phyloP scores from a whole-genome alignment of 1,284 basidiomycete species.

The Abortiporus biennis region DNA sequence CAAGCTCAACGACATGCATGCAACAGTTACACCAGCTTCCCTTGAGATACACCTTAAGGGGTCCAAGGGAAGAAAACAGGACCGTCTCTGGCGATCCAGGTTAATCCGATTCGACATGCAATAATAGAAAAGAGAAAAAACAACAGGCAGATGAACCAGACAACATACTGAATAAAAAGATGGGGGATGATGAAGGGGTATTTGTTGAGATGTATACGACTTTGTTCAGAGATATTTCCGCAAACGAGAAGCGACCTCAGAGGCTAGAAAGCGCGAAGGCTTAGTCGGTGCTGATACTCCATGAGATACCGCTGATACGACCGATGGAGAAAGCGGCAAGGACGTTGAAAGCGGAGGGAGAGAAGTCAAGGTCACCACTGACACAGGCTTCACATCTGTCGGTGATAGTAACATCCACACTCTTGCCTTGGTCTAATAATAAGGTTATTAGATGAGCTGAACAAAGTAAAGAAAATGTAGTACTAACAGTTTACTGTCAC shows the following conservation, averaged over 20 bases:
- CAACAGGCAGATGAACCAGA: not conserved
- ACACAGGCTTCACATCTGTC: conserved; percentile 42
- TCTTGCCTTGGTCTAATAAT: conserved; percentile 27
- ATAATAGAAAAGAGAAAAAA: conserved; percentile 1
- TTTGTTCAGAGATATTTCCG: too few species aligned
- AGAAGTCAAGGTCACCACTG: conserved; percentile 34
- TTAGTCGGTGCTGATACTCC: conserved; percentile 29
- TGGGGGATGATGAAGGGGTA: too few species aligned
- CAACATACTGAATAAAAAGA: too few species aligned
- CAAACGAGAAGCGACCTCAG: conserved; percentile 1
- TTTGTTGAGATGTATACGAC: too few species aligned
- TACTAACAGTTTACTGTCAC: conserved; percentile 28
- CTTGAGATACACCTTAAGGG: not conserved
- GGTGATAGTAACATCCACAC: conserved; percentile 30
- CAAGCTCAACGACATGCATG: too few species aligned
- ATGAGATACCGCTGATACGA: conserved; percentile 13
- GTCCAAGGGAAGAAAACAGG: conserved; percentile 3
- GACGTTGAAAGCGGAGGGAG: conserved; percentile 30
- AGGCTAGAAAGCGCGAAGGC: conserved; percentile 6
- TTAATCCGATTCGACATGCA: not conserved
- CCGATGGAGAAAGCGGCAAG: conserved; percentile 23
- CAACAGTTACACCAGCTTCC: too few species aligned
- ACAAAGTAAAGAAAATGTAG: not conserved
- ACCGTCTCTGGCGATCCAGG: conserved; percentile 7
- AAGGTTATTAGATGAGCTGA: conserved; percentile 6